Conservation (phyloP, 192 early-diverging fungal genomes). For the Linnemannia zychae region DNA sequence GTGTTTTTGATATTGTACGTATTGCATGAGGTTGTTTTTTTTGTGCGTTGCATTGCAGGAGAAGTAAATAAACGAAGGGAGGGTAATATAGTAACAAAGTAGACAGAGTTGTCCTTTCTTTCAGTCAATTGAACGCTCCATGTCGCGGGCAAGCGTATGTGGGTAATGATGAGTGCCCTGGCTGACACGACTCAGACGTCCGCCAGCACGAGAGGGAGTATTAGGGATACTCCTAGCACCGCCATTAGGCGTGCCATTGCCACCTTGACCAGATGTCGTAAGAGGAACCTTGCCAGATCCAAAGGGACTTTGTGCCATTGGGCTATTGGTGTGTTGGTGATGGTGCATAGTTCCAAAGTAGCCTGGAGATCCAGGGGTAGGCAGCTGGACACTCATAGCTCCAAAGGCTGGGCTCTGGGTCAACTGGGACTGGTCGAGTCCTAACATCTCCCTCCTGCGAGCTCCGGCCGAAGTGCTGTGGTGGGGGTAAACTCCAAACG, state of each 20-base stretch:
- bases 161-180: conserved; percentile 24
- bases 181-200: conserved; percentile 43
- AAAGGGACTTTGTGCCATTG: conserved; percentile 31
- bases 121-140: conserved; percentile 26
- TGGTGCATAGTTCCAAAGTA: conserved; percentile 38
- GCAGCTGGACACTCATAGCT: not conserved
- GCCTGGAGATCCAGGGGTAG: conserved; percentile 29
- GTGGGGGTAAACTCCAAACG: conserved; percentile 21
- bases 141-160: conserved; percentile 46
- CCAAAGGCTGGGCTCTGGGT: not conserved
- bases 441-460: conserved; percentile 28
- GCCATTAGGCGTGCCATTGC: not conserved
- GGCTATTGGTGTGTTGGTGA: not conserved
- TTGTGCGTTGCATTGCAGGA: not conserved
- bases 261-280: not conserved
- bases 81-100: not conserved
- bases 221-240: conserved; percentile 26
- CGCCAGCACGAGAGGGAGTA: conserved; percentile 33
- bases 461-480: conserved; percentile 1
- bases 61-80: not conserved
- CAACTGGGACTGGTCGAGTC: conserved; percentile 13
- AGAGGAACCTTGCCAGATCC: conserved; percentile 25
- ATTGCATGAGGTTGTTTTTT: not conserved
- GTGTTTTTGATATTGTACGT: not conserved
- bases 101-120: too few relatives aligned